Evolutionary conservation across 139 green algal genomes (phyloP).

Genomic region (Chlorella sp.): DNA sequence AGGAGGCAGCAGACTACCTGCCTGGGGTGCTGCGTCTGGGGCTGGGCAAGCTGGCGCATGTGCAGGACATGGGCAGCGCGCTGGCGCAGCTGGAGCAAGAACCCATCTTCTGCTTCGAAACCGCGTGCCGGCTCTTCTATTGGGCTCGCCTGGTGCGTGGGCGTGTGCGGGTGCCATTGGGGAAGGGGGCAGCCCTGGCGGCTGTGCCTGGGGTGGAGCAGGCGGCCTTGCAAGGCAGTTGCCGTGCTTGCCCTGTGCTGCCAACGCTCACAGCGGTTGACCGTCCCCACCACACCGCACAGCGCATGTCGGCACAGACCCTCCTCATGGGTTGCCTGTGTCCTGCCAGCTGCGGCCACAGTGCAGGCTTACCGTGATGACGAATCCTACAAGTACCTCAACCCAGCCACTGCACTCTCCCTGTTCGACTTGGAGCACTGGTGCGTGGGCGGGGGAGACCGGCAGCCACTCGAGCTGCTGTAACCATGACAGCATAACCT

Average conservation of each 20-base stretch:
- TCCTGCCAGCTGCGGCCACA: background rate
- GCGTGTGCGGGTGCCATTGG: background rate
- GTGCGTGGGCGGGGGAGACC: background rate
- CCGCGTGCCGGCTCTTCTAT: background rate
- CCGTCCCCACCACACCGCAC: too few relatives aligned
- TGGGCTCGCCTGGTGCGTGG: background rate
- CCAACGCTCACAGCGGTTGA: too few relatives aligned
- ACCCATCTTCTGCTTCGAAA: constrained; percentile 27
- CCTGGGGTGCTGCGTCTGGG: background rate
- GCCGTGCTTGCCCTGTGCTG: background rate
- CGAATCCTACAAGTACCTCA: background rate
- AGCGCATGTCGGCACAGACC: too few relatives aligned
- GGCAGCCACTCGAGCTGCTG: background rate
- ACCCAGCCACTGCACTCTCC: background rate
- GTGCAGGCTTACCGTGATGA: background rate
- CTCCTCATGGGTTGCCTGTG: too few relatives aligned
- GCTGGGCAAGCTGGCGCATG: constrained; percentile 3
- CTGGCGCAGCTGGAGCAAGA: background rate
- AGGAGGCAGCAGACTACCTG: background rate
- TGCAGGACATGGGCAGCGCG: background rate
- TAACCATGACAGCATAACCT: too few relatives aligned
- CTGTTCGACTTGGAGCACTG: constrained; percentile 13
- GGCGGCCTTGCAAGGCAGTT: too few relatives aligned
- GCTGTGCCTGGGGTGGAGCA: too few relatives aligned
- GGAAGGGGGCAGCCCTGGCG: too few relatives aligned